Evolutionary conservation across 2,329 filamentous ascomycete genomes (phyloP).

Genomic region (Colletotrichum sp.): DNA sequence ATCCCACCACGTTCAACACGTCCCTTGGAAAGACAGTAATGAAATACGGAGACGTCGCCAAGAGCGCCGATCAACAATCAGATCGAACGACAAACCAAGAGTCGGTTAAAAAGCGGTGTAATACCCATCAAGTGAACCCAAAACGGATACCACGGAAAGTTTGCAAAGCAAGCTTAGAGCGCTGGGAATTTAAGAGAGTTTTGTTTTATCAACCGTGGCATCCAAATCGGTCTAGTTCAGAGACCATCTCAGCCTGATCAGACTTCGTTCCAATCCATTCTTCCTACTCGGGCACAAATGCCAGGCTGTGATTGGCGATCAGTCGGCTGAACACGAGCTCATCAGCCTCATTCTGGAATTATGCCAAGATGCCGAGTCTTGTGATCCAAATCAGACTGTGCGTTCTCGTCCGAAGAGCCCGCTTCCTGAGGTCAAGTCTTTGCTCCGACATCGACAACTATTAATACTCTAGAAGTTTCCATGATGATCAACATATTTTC

Average conservation of each 20-base stretch:
- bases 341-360: neutral
- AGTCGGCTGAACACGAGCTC: neutral
- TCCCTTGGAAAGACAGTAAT: neutral
- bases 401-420: neutral
- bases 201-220: neutral
- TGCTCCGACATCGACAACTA: neutral
- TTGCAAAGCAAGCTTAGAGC: neutral
- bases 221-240: neutral
- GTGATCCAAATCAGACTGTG: neutral
- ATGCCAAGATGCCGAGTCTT: neutral
- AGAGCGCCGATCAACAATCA: neutral
- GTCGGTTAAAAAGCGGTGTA: neutral
- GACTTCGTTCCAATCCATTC: neutral
- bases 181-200: neutral
- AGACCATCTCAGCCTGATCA: neutral
- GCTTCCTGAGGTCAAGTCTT: accelerated
- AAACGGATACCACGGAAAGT: neutral
- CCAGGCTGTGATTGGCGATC: neutral
- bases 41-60: neutral
- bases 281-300: accelerated
- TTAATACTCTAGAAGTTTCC: neutral
- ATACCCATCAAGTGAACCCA: neutral
- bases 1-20: neutral
- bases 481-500: accelerated
- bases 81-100: neutral